Evolutionary conservation across 768 basidiomycete genomes (phyloP).

Genomic region (Suillus cothurnatus): DNA sequence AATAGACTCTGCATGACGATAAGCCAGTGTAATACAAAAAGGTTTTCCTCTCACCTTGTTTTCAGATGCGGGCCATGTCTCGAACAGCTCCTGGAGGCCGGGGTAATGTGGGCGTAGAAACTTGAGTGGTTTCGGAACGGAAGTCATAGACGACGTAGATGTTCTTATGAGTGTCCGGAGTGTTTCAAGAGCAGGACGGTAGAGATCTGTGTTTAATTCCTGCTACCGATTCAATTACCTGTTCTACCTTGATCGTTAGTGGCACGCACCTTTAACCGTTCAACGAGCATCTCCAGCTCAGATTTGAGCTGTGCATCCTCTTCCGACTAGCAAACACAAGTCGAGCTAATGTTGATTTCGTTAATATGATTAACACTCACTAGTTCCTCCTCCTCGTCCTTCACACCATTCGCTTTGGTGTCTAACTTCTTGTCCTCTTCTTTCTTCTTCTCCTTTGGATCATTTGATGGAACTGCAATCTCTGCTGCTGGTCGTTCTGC

Average conservation of each 20-base stretch:
- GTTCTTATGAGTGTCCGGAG: slow-evolving; percentile 92
- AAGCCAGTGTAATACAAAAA: neutral
- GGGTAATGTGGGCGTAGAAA: slow-evolving; percentile 96
- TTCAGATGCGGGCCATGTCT: slow-evolving; percentile 76
- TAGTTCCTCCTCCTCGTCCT: slow-evolving; percentile 69
- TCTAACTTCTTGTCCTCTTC: slow-evolving; percentile 41
- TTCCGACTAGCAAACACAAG: slow-evolving; percentile 64
- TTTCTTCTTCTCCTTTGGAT: slow-evolving; percentile 71
- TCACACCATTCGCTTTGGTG: slow-evolving; percentile 56
- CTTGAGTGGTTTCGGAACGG: slow-evolving; percentile 97
- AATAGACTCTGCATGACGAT: slow-evolving; percentile 71
- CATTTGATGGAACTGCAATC: slow-evolving; percentile 69
- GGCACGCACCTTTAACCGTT: slow-evolving; percentile 78
- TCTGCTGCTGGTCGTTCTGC: slow-evolving; percentile 58
- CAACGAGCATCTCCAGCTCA: slow-evolving; percentile 96
- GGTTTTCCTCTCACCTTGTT: slow-evolving; percentile 58
- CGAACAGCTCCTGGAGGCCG: slow-evolving; percentile 80
- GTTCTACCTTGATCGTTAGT: slow-evolving; percentile 8
- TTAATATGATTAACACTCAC: slow-evolving; percentile 48
- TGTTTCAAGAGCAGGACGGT: slow-evolving; percentile 90
- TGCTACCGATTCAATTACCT: slow-evolving; percentile 36
- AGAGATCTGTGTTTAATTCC: slow-evolving; percentile 87
- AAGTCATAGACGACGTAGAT: slow-evolving; percentile 98
- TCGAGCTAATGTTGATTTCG: slow-evolving; percentile 14
- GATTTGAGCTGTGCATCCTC: slow-evolving; percentile 92